Evolutionary conservation across 2,329 filamentous ascomycete genomes (phyloP), one percentile per base, ranked within the genome.

Genomic region (Elsinoe necatrix): DNA sequence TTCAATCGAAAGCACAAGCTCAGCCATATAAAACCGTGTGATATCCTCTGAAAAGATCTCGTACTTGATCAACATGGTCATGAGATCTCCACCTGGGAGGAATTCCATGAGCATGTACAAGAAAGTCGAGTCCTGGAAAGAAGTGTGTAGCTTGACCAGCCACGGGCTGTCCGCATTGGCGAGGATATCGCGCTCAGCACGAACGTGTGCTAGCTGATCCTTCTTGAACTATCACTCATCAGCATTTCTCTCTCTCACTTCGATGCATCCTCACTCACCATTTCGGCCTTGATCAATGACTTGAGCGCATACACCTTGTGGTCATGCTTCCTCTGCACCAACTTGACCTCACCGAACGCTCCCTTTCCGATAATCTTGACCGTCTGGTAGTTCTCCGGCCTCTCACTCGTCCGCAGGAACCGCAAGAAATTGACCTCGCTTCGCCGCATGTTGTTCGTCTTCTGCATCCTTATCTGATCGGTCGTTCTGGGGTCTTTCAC

Each of bases 31-130:
- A 74, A 98, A 98, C 16, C 93, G 84, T 27, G 93, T 98, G 63
- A 98, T 97, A 64, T 98, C 93, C 71, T 97, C 92, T 0, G 90
- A 95, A 72, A 98, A 98, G 71, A 98, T 96, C 71, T 98, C 93
- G 68, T 98, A 98, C 79, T 97, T 98, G 77, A 98, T 98, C 64
- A 98, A 79, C 93, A 98, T 98, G 2, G 93, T 98, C 93, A 98
- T 98, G 71, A 98, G 73, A 75, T 98, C 93, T 72, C 93, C 93
- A 72, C 93, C 93, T 6, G 93, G 93, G 71, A 98, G 80, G 74
- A 97, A 98, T 74, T 98, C 93, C 93, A 98, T 98, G 60, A 98
- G 79, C 85, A 98, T 93, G 77, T 98, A 98, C 34, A 98, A 78
- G 75, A 96, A 98, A 63, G 93, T 92, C 45, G 82, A 80, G 70